Percentiles rank a stretch among this genome's conserved stretches.
Evolutionary conservation across 495 filamentous ascomycete genomes (phyloP).

Genomic region (Xylaria castorea): DNA sequence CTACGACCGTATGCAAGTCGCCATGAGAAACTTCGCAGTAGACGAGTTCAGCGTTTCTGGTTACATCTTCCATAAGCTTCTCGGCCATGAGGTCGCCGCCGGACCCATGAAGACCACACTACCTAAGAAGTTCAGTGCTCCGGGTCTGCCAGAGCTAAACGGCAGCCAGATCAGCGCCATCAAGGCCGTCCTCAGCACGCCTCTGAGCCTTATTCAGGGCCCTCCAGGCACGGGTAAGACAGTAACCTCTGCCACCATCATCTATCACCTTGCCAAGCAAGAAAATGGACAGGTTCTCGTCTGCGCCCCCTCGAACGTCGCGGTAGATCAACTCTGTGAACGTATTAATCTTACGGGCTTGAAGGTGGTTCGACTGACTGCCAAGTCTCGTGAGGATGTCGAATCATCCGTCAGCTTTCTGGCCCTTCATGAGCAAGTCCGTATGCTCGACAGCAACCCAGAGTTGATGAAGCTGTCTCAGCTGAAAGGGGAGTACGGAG

Average conservation of each 20-base stretch:
- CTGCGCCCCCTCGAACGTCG: slow-evolving; percentile 97
- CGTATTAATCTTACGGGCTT: slow-evolving; percentile 93
- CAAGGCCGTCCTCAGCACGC: slow-evolving; percentile 92
- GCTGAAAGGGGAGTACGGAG: slow-evolving; percentile 89
- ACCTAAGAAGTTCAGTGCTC: slow-evolving; percentile 96
- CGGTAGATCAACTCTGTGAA: slow-evolving; percentile 97
- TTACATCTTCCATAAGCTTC: slow-evolving; percentile 97
- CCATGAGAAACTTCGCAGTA: slow-evolving; percentile 99
- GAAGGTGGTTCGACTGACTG: slow-evolving; percentile 97
- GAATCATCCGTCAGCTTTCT: slow-evolving; percentile 96
- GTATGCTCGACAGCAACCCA: slow-evolving; percentile 94
- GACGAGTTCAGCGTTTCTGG: slow-evolving; percentile 98
- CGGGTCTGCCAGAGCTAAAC: slow-evolving; percentile 94
- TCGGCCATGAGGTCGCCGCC: slow-evolving; percentile 94
- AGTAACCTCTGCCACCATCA: slow-evolving; percentile 98
- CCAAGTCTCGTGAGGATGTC: slow-evolving; percentile 97
- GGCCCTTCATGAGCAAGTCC: slow-evolving; percentile 94
- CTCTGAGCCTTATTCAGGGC: slow-evolving; percentile 94
- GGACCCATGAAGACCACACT: slow-evolving; percentile 96
- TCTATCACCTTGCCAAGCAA: slow-evolving; percentile 95
- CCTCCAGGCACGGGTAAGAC: slow-evolving; percentile 98
- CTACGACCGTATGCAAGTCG: slow-evolving; percentile 98
- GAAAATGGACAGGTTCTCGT: slow-evolving; percentile 95
- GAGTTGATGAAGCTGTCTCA: slow-evolving; percentile 91
- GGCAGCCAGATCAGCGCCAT: slow-evolving; percentile 95